These are phyloP conservation scores for Colletotrichum spaethianum DNA, from an alignment of 2,329 filamentous ascomycete genomes.

Conservation along the genomic window DNA sequence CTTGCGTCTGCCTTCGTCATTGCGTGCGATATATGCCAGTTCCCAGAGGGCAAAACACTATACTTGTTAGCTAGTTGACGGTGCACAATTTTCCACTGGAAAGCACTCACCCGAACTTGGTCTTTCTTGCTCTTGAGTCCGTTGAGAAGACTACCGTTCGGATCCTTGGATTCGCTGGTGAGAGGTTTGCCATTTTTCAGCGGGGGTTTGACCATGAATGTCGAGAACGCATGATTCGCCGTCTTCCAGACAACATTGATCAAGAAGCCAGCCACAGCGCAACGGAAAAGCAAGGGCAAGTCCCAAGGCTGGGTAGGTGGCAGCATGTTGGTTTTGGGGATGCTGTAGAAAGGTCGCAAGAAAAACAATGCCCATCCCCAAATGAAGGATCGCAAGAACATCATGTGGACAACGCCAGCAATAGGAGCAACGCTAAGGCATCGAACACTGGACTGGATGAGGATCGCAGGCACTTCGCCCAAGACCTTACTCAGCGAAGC, in stretches of 20 bases:
- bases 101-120: conserved; percentile 73
- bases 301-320: conserved; percentile 71
- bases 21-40: conserved; percentile 82
- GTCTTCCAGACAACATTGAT: conserved; percentile 82
- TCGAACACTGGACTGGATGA: conserved; percentile 56
- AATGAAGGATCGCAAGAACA: conserved; percentile 72
- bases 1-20: conserved; percentile 81
- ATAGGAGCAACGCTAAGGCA: conserved; percentile 58
- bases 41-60: conserved; percentile 89
- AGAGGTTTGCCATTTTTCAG: conserved; percentile 88
- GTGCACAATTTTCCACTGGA: no score
- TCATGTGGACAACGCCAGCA: conserved; percentile 72
- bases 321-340: conserved; percentile 79
- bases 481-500: conserved; percentile 51
- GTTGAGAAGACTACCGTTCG: conserved; percentile 89
- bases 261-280: conserved; percentile 73
- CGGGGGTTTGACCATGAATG: conserved; percentile 85
- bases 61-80: conserved; percentile 6
- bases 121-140: conserved; percentile 89
- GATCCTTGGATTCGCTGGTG: conserved; percentile 88
- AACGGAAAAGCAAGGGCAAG: conserved; percentile 68
- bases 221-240: conserved; percentile 82
- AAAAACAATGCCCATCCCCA: conserved; percentile 81
- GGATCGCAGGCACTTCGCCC: conserved; percentile 56
- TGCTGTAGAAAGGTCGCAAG: conserved; percentile 80